Evolutionary conservation across 2,329 filamentous ascomycete genomes (phyloP).

Genomic region (Neopestalotiopsis rosae): DNA sequence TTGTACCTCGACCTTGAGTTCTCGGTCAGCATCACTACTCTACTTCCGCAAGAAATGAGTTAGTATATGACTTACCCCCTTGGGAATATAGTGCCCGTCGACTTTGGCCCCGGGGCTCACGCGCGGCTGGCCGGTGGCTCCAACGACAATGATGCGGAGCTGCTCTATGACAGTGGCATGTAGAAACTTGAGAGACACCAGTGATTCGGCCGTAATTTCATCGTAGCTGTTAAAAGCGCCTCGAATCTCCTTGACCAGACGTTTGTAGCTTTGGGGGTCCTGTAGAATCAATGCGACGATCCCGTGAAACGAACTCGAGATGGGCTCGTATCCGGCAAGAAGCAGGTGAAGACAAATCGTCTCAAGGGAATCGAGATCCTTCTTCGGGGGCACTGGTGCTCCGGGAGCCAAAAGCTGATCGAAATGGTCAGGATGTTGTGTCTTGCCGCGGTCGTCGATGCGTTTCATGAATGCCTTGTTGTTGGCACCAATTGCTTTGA

Average conservation of each 20-base stretch:
- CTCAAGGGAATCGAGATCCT: conserved; percentile 20
- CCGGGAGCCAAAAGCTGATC: conserved; percentile 28
- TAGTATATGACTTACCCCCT: neutral
- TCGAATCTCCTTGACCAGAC: conserved; percentile 2
- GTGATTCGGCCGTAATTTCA: neutral
- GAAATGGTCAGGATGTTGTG: conserved; percentile 30
- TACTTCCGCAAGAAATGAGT: neutral
- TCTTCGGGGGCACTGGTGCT: conserved; percentile 10
- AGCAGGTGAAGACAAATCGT: conserved; percentile 23
- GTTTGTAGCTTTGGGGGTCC: conserved; percentile 18
- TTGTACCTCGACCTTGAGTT: neutral
- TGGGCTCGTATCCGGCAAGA: conserved; percentile 23
- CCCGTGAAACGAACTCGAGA: conserved; percentile 26
- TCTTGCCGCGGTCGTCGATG: conserved; percentile 26
- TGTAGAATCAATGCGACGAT: conserved; percentile 21
- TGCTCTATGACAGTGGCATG: conserved; percentile 4
- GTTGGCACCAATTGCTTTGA: conserved; percentile 20
- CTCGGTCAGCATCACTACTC: neutral
- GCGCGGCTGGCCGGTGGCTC: conserved; percentile 12
- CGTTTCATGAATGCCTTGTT: conserved; percentile 24
- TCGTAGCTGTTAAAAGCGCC: neutral
- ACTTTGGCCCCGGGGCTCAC: conserved; percentile 9
- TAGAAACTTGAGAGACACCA: neutral
- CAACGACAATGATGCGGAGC: neutral
- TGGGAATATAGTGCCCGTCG: neutral